Conservation (phyloP, 257 asterid genomes). For the Solanum sejunctum region DNA sequence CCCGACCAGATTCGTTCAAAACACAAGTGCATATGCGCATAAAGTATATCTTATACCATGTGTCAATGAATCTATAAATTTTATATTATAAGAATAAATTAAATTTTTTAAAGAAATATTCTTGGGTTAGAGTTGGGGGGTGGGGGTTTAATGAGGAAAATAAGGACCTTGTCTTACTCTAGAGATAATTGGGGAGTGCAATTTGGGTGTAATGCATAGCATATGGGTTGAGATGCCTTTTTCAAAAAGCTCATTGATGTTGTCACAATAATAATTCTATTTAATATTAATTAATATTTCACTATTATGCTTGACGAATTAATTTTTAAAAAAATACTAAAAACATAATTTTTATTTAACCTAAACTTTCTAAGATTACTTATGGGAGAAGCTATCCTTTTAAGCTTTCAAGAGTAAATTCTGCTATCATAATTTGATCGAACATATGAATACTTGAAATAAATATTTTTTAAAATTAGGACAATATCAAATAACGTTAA, state of each 20-base stretch:
- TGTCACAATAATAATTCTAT: neutral
- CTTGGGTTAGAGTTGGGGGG: neutral
- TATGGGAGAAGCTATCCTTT: neutral
- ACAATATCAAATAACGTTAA: no score
- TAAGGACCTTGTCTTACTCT: slow-evolving; percentile 13
- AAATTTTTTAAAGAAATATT: no score
- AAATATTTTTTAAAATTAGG: neutral
- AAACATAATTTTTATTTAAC: neutral
- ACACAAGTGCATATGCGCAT: neutral
- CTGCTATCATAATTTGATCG: no score
- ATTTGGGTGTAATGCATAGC: neutral
- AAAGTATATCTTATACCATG: neutral
- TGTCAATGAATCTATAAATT: neutral
- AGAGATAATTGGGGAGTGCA: slow-evolving; percentile 4
- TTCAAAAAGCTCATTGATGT: slow-evolving; percentile 11
- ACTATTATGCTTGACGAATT: neutral
- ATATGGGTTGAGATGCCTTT: slow-evolving; percentile 15
- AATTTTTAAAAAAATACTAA: neutral
- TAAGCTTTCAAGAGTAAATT: neutral
- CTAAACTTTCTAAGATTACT: neutral
- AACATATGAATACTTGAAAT: neutral
- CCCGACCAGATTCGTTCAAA: neutral
- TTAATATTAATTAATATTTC: neutral
- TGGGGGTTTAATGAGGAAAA: neutral
- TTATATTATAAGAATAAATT: no score